A percentile compares a stretch with the other conserved stretches of the same genome.
These are phyloP conservation scores for Tremella yokohamensis DNA, from an alignment of 768 basidiomycete species.

Conservation along the genomic window DNA sequence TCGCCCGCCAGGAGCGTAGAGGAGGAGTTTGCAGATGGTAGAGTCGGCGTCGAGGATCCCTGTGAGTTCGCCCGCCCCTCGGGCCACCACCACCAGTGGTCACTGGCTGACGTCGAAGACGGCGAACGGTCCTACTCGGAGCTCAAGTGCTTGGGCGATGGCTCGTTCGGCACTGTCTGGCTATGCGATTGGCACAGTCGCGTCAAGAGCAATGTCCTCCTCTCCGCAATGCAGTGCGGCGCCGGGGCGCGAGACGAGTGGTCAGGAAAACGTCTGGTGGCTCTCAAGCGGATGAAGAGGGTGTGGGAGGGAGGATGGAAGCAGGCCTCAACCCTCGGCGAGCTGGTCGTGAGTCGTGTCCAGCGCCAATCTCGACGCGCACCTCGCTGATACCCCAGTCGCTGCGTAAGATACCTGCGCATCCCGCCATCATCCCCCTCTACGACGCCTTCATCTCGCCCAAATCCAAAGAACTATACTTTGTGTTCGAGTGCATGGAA, in stretches of 20 bases:
- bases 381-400: constrained; percentile 59
- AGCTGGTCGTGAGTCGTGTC: constrained; percentile 58
- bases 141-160: constrained; percentile 94
- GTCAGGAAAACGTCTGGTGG: constrained; percentile 88
- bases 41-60: constrained; percentile 37
- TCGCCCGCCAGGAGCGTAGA: not conserved
- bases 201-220: constrained; percentile 80
- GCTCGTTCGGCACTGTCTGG: constrained; percentile 97
- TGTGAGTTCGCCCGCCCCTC: constrained; percentile 20
- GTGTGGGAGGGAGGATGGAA: constrained; percentile 98
- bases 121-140: constrained; percentile 87
- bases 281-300: constrained; percentile 97
- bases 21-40: constrained; percentile 24
- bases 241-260: constrained; percentile 90
- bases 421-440: constrained; percentile 95
- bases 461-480: constrained; percentile 90
- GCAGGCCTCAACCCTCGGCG: constrained; percentile 90
- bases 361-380: not conserved
- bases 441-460: constrained; percentile 99
- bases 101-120: constrained; percentile 54
- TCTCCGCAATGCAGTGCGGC: constrained; percentile 94
- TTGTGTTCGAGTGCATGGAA: constrained; percentile 99
- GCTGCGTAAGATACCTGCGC: constrained; percentile 85
- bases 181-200: constrained; percentile 98
- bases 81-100: not conserved